Base-by-base conservation (phyloP, 352 stramenopile genomes). In the Phytopythium chamaehyphon region DNA sequence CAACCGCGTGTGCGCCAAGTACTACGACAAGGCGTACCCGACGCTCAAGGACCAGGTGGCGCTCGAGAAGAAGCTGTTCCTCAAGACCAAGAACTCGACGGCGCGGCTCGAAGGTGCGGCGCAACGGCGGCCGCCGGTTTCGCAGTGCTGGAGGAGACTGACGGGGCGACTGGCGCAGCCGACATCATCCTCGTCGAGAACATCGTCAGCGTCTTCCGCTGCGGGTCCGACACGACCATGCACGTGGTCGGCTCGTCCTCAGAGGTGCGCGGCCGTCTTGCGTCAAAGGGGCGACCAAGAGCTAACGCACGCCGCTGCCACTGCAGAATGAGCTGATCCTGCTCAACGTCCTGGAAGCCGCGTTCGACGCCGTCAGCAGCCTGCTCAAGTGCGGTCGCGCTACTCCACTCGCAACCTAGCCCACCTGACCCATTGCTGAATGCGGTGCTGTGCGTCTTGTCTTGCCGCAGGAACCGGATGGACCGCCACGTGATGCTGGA, bases 101-200 rank as follows among this genome's bases (percentile, higher is more conserved):
- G 66, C 86, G 52, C 83, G 87, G 52, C 54, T 85, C 21, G 88
- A 96, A 86, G 83, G 83, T 90, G 47, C 1, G 66, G n/a, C 54
- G 40, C 11, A 22, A 22, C 37, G 15, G 2, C 2, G 28, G 33
- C 40, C 49, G 31, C 24, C 19, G 8, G 35, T 33, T 23, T 47
- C 19, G 70, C 37, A 46, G 16, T 47, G 45, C 24, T 26, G 15
- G 19, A n/a, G 18, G 18, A 40, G 45, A 40, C 26, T 11, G 5
- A 21, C 26, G 45, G 43, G 24, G 37, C 39, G 33, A n/a, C 18
- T 36, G 33, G 7, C 14, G 7, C 45, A 93, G 85, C 86, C 47
- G 88, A 96, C 57, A 78, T 95, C 62, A 86, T 95, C 38, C 66
- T 96, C 39, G 71, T 96, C 47, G 88, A 96, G 49, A 96, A 95